A percentile compares a stretch with the other conserved stretches of the same genome.
These are phyloP conservation scores for Auriscalpium vulgare DNA, from an alignment of 768 basidiomycete species.

Conservation along the genomic window DNA sequence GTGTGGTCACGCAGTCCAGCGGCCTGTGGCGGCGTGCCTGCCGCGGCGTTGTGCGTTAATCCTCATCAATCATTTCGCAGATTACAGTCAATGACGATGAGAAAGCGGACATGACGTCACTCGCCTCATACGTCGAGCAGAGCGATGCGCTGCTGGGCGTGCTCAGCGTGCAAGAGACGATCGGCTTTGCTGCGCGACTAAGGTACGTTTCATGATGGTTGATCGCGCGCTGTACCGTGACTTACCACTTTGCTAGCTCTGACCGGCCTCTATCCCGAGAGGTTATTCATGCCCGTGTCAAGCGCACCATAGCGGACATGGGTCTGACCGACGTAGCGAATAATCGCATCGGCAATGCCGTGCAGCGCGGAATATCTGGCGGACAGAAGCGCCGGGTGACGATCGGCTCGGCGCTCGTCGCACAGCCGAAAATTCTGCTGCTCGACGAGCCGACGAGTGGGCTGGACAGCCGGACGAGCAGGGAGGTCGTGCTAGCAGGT, in stretches of 20 bases:
- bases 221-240: neutral
- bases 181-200: conserved; percentile 42
- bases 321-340: conserved; percentile 41
- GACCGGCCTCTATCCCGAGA: conserved; percentile 14
- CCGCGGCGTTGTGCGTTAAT: neutral
- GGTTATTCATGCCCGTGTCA: conserved; percentile 33
- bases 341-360: conserved; percentile 48
- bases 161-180: conserved; percentile 48
- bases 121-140: conserved; percentile 50
- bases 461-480: conserved; percentile 44
- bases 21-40: neutral
- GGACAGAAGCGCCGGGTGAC: conserved; percentile 58
- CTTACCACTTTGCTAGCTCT: neutral
- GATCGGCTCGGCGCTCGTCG: conserved; percentile 51
- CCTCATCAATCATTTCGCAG: too few relatives aligned
- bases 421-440: conserved; percentile 48
- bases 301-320: conserved; percentile 35
- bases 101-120: conserved; percentile 26
- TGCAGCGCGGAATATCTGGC: conserved; percentile 51
- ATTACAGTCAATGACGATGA: conserved; percentile 16
- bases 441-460: conserved; percentile 56
- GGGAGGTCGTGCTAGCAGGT: conserved; percentile 38
- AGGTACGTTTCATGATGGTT: conserved; percentile 25
- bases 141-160: conserved; percentile 52
- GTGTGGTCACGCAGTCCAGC: neutral